phyloP scores from a whole-genome alignment of 2,329 filamentous ascomycete genomes.

The Diaporthe australafricana region DNA sequence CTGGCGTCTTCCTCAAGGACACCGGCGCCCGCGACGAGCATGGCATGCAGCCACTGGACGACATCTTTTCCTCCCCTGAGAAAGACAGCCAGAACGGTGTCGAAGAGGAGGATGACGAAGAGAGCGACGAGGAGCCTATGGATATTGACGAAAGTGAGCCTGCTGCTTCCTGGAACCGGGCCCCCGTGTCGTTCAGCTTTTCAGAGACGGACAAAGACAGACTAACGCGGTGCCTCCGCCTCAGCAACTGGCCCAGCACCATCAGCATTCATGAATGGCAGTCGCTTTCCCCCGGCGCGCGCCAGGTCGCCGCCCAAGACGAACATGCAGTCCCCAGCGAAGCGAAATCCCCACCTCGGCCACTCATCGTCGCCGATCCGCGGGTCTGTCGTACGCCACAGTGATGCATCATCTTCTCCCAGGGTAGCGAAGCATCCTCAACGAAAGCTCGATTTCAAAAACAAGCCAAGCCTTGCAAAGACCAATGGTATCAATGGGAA shows the following conservation, averaged over 20 bases:
- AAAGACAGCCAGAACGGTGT: slow-evolving; percentile 55
- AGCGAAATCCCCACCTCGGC: slow-evolving; percentile 68
- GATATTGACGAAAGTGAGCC: slow-evolving; percentile 53
- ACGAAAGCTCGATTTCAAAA: slow-evolving; percentile 65
- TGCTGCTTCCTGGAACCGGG: slow-evolving; percentile 38
- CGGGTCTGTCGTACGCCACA: slow-evolving; percentile 49
- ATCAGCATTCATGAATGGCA: slow-evolving; percentile 62
- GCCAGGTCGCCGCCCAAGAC: slow-evolving; percentile 74
- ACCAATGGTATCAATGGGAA: slow-evolving; percentile 44
- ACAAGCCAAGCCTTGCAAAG: slow-evolving; percentile 45
- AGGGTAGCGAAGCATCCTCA: slow-evolving; percentile 57
- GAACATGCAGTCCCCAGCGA: slow-evolving; percentile 69
- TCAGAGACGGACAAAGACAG: background rate
- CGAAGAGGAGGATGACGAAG: slow-evolving; percentile 48
- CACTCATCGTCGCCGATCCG: slow-evolving; percentile 63
- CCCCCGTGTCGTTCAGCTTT: background rate
- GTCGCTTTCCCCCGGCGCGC: slow-evolving; percentile 60
- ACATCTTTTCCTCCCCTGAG: slow-evolving; percentile 88
- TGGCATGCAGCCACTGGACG: slow-evolving; percentile 89
- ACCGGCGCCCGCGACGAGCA: slow-evolving; percentile 86
- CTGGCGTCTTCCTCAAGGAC: slow-evolving; percentile 84
- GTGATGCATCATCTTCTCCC: slow-evolving; percentile 39
- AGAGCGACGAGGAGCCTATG: slow-evolving; percentile 62
- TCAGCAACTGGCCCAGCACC: slow-evolving; percentile 66
- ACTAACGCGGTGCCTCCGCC: slow-evolving; percentile 14